Evolutionary conservation across 805 yeast genomes (phyloP), one percentile per base, ranked within the genome.

Genomic region (Clavispora fructus): DNA sequence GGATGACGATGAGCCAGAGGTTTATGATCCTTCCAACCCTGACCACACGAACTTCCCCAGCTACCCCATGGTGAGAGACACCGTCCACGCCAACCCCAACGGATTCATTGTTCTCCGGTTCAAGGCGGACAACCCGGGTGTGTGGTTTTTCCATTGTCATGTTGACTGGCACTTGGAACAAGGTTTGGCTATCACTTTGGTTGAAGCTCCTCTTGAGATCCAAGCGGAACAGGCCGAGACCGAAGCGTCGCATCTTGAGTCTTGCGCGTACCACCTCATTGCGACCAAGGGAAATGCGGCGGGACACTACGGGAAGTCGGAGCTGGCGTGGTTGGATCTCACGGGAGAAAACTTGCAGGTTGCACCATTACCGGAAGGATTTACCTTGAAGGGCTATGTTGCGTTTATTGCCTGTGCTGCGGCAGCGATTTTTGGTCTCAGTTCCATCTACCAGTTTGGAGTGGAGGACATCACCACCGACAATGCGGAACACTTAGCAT

Each of bases 91-190:
- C 14, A 78, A 80, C 42, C 79, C 85, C 30, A 81, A 83, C 55
- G 87, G 91, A 2, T 78, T 81, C 61, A 63, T 82, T 42, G 90
- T 83, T 14, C 59, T 82, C 29, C 72, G 97, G 54, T 88, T 88
- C 64, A 76, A 70, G 56, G 89, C 96, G 11, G 80, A 85, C 58
- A 90, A 91, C 58, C 96, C 97, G 3, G 97, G 97, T 47, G 83
- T 89, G 25, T 91, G 97, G 97, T 79, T 85, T 50, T 86, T 90
- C 82, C 97, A 90, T 63, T 90, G 97, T 66, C 96, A 87, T 60
- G 79, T 86, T 45, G 92, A 86, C 58, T 86, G 90, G 85, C 95
- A 86, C 66, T 76, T 86, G 62, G 84, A 81, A 55, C 94, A 86
- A 68, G 95, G 95, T 27, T 72, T 86, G 45, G 91, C 91, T 7